Base-by-base conservation (phyloP, 305 asterid species). In the Rubia occidens region DNA sequence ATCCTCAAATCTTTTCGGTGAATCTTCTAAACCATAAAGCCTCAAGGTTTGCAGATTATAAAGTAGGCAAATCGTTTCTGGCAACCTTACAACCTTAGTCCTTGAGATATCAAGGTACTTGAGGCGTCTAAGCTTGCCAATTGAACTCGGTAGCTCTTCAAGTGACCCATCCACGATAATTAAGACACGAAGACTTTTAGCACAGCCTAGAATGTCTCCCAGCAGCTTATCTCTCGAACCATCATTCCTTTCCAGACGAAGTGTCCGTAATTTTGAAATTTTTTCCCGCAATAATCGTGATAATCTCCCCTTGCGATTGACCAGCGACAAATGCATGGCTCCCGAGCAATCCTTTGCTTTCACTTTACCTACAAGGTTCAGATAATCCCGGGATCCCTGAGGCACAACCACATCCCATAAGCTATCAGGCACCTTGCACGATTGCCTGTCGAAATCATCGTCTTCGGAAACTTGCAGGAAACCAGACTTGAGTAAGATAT, bases 1-100 rank as follows among this genome's bases (percentile, higher is more conserved):
- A 20, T 65, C 37, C 37, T 13, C 43, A 37, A 75, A 75, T 37
- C 51, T 21, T 5, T 56, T 40, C 1, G 72, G 75, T 3, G 47
- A 1, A 8, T 29, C 53, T 20, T 64, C 26, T 18, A 65, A 47
- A 32, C 44, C 47, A 59, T 42, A 7, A 11, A 71, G 29, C 20
- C 72, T 66, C 51, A 76, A 66, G 1, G 76, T 76, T 43, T 76
- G 76, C 72, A 76, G 67, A 60, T 59, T 59, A 53, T 76, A 71
- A 24, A 76, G 76, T 18, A 15, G 37, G 0, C 58, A 13, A 9
- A 76, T 66, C 1, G 51, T 35, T 24, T 71, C 29, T 8, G 75
- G 79, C 13, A 75, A 54, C 53, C 14, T 39, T 9, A 2, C 43
- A 11, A 76, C 67, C 6, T 35, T 15, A 17, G 72, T 76, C 66